phyloP scores from a whole-genome alignment of 306 rosid genomes.

The Rosa rugosa region DNA sequence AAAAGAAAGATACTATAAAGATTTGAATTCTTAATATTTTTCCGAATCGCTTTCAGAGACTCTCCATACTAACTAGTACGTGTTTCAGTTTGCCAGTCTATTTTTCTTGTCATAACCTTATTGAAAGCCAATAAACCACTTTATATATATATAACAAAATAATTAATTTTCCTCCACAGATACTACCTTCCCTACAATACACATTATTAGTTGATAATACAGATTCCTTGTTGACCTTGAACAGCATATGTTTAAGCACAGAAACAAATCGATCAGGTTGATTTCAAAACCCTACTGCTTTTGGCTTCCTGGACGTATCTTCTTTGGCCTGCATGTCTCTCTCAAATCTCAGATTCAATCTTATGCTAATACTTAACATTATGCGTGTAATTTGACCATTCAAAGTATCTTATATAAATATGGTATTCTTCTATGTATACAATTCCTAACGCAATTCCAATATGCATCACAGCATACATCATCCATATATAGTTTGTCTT shows the following conservation, averaged over 20 bases:
- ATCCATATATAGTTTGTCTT: background rate
- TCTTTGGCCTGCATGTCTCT: conserved; percentile 3
- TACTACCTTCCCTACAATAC: conserved; percentile 6
- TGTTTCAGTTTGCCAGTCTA: background rate
- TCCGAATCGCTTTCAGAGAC: background rate
- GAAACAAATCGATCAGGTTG: background rate
- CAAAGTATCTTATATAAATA: background rate
- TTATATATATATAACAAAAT: background rate
- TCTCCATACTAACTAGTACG: background rate
- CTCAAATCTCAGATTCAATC: background rate
- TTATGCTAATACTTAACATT: background rate
- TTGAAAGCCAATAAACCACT: background rate
- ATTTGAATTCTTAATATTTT: background rate
- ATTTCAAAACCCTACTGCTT: background rate
- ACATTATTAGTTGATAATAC: background rate
- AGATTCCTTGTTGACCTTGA: conserved; percentile 7
- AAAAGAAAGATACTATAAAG: background rate
- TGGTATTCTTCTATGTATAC: background rate
- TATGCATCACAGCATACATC: conserved; percentile 8
- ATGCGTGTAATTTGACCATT: background rate
- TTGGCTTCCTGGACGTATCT: background rate
- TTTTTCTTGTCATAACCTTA: background rate
- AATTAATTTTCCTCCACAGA: background rate
- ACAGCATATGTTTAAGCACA: background rate
- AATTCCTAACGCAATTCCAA: background rate